Conservation (phyloP, 345 rosid species). For the Populus ilicifolia region DNA sequence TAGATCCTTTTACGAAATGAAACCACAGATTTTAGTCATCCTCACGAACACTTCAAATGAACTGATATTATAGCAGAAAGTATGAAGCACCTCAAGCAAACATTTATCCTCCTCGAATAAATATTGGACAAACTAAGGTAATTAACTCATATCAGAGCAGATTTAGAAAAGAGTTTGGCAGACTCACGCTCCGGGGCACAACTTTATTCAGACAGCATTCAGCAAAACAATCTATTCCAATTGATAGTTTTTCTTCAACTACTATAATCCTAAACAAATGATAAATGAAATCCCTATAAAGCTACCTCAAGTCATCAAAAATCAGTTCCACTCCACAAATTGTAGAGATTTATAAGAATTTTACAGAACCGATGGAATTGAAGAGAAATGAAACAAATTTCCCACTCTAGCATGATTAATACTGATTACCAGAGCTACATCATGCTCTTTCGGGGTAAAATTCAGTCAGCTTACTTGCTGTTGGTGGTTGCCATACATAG, state of each 20-base stretch:
- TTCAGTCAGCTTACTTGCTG: slow-evolving; percentile 85
- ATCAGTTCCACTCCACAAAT: slow-evolving; percentile 53
- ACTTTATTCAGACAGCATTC: slow-evolving; percentile 2
- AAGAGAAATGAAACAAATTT: slow-evolving; percentile 21
- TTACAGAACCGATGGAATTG: slow-evolving; percentile 34
- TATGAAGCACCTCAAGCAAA: background rate
- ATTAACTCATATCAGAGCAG: background rate
- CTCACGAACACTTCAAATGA: background rate
- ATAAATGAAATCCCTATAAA: slow-evolving; percentile 35
- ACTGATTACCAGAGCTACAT: slow-evolving; percentile 23
- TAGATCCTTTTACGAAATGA: background rate
- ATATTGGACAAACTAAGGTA: background rate
- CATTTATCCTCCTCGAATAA: background rate
- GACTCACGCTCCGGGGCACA: background rate
- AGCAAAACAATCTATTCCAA: slow-evolving; percentile 15
- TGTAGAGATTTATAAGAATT: slow-evolving; percentile 40
- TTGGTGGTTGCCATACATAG: slow-evolving; percentile 73
- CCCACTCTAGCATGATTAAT: slow-evolving; percentile 22
- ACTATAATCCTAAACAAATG: slow-evolving; percentile 20
- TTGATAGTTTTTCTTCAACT: background rate
- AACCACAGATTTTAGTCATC: background rate
- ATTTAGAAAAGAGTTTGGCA: background rate
- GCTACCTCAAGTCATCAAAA: slow-evolving; percentile 53
- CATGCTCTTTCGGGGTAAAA: background rate
- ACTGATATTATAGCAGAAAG: background rate